Conservation (phyloP, 2,329 filamentous ascomycete species). For the Shiraia bambusicola region DNA sequence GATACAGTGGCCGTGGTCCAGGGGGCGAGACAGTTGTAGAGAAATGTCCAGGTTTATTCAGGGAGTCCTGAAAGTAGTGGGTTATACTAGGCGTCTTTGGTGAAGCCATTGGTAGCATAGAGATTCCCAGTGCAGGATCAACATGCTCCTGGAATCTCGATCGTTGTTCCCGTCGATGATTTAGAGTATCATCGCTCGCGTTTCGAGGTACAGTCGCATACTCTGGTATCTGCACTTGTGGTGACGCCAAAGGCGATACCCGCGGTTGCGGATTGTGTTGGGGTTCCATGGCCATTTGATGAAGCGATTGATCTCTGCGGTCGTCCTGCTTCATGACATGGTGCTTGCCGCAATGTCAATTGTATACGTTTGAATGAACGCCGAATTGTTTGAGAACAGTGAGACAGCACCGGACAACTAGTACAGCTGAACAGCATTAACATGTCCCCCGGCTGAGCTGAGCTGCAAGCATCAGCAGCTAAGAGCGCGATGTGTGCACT, state of each 20-base stretch:
- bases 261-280: slow-evolving; percentile 4
- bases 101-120: slow-evolving; percentile 25
- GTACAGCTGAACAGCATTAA: slow-evolving; percentile 16
- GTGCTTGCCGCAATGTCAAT: slow-evolving; percentile 1
- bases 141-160: slow-evolving; percentile 20
- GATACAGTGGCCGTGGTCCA: slow-evolving; percentile 14
- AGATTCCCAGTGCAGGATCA: slow-evolving; percentile 30
- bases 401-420: not conserved
- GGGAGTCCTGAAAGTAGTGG: slow-evolving; percentile 17
- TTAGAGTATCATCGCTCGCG: slow-evolving; percentile 18
- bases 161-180: slow-evolving; percentile 11
- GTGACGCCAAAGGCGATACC: slow-evolving; percentile 19
- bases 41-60: slow-evolving; percentile 19
- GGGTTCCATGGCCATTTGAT: slow-evolving; percentile 9
- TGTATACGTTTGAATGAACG: not conserved
- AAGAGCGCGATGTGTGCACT: slow-evolving; percentile 6
- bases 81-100: slow-evolving; percentile 26
- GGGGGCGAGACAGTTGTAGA: slow-evolving; percentile 12
- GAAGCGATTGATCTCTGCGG: not conserved
- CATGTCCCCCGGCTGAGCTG: slow-evolving; percentile 10
- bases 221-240: slow-evolving; percentile 17
- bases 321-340: not conserved
- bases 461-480: slow-evolving; percentile 17
- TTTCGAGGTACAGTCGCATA: slow-evolving; percentile 19
- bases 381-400: slow-evolving; percentile 3